These are phyloP conservation scores for Chaetoceros tenuissimus DNA, from an alignment of 108 stramenopile genomes.

Conservation along the genomic window DNA sequence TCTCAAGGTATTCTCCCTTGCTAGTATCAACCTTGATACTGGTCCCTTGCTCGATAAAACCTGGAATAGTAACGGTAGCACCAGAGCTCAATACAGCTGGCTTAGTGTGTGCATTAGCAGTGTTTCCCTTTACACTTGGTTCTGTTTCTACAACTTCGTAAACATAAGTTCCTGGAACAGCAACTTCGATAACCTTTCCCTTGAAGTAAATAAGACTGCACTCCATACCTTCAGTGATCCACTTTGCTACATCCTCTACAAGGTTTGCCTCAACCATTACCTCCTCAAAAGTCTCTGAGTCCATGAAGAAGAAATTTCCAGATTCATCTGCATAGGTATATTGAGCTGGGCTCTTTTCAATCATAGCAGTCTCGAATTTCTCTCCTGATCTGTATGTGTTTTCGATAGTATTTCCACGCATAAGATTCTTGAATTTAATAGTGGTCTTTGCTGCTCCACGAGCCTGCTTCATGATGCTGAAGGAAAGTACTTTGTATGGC, in stretches of 20 bases:
- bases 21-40: constrained; percentile 75
- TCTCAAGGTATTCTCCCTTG: constrained; percentile 59
- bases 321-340: constrained; percentile 84
- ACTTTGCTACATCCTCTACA: constrained; percentile 65
- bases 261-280: constrained; percentile 42
- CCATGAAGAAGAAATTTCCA: constrained; percentile 84
- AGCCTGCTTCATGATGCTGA: constrained; percentile 92
- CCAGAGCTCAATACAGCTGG: constrained; percentile 67
- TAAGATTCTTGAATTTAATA: constrained; percentile 92
- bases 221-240: constrained; percentile 82
- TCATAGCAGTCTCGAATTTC: constrained; percentile 83
- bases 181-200: constrained; percentile 79
- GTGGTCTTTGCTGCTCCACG: constrained; percentile 85
- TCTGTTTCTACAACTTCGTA: constrained; percentile 81
- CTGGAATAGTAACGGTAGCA: constrained; percentile 70
- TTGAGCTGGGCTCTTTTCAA: constrained; percentile 70
- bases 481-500: constrained; percentile 71
- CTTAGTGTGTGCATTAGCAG: constrained; percentile 83
- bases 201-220: constrained; percentile 73
- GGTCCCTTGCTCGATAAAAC: constrained; percentile 62
- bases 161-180: constrained; percentile 52
- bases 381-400: constrained; percentile 92
- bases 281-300: constrained; percentile 88
- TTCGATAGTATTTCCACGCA: constrained; percentile 84
- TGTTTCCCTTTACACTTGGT: constrained; percentile 91